These are phyloP conservation scores for Aureobasidium mangrovei DNA, from an alignment of 2,329 filamentous ascomycete species.

Conservation along the genomic window DNA sequence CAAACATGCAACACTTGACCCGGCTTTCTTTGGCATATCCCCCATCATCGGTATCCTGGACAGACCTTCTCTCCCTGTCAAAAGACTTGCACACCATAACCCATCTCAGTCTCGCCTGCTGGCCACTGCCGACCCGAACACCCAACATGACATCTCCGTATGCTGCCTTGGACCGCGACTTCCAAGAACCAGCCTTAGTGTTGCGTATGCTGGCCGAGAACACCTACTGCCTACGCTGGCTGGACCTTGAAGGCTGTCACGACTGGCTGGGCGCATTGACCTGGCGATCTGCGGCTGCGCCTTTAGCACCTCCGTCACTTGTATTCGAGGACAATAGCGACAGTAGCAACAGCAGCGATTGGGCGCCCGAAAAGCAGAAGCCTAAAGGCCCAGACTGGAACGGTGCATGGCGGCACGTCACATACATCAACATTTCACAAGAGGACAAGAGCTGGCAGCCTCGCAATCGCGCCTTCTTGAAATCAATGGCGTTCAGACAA, in stretches of 20 bases:
- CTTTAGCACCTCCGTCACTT: neutral
- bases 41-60: constrained; percentile 43
- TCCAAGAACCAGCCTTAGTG: constrained; percentile 47
- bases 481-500: neutral
- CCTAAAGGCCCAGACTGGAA: constrained; percentile 9
- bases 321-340: neutral
- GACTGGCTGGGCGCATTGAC: constrained; percentile 46
- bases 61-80: constrained; percentile 45
- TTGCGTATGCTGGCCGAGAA: constrained; percentile 47
- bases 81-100: constrained; percentile 48
- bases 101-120: constrained; percentile 54
- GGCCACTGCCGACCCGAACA: constrained; percentile 51
- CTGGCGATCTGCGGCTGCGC: neutral
- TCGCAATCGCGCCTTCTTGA: neutral
- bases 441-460: neutral
- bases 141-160: constrained; percentile 48
- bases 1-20: constrained; percentile 40
- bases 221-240: constrained; percentile 51
- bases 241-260: constrained; percentile 53
- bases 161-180: constrained; percentile 45
- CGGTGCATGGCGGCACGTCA: constrained; percentile 5
- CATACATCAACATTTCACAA: constrained; percentile 9
- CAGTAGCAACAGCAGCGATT: neutral
- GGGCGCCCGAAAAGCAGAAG: neutral
- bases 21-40: constrained; percentile 51